Evolutionary conservation across 495 filamentous ascomycete species (phyloP).

Genomic region (Lophiotrema nucula): DNA sequence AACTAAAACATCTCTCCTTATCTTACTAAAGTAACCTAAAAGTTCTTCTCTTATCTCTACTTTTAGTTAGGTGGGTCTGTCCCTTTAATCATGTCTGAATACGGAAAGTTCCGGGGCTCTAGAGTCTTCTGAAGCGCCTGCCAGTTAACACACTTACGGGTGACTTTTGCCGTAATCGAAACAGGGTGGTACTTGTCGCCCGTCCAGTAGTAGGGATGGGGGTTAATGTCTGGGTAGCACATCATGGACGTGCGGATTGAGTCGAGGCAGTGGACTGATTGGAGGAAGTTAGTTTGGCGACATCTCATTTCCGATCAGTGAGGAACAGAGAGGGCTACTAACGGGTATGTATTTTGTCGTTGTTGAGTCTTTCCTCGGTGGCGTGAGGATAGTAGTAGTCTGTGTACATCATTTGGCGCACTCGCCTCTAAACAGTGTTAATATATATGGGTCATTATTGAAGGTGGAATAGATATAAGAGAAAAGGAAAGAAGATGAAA

Average conservation of each 20-base stretch:
- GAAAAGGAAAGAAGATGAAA: too few species aligned
- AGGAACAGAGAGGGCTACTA: too few species aligned
- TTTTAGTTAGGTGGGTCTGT: not conserved
- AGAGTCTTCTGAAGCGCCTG: not conserved
- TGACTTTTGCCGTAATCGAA: not conserved
- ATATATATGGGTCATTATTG: not conserved
- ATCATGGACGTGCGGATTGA: slow-evolving; percentile 5
- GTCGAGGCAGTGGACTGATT: slow-evolving; percentile 7
- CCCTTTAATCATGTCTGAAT: not conserved
- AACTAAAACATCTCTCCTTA: too few species aligned
- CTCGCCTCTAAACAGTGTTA: not conserved
- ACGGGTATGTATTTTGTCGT: too few species aligned
- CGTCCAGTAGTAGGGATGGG: slow-evolving; percentile 5
- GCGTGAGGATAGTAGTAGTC: slow-evolving; percentile 12
- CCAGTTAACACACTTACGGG: slow-evolving; percentile 4
- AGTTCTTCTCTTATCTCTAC: too few species aligned
- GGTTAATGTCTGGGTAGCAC: slow-evolving; percentile 2
- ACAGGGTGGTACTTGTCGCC: slow-evolving; percentile 1
- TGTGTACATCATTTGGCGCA: slow-evolving; percentile 4
- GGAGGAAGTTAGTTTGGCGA: not conserved
- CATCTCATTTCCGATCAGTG: too few species aligned
- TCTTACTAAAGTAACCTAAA: too few species aligned
- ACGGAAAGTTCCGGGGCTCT: not conserved
- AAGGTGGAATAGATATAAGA: too few species aligned
- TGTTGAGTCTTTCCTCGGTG: slow-evolving; percentile 1